Conservation (phyloP, 2,329 filamentous ascomycete species). For the Amphichorda felina region DNA sequence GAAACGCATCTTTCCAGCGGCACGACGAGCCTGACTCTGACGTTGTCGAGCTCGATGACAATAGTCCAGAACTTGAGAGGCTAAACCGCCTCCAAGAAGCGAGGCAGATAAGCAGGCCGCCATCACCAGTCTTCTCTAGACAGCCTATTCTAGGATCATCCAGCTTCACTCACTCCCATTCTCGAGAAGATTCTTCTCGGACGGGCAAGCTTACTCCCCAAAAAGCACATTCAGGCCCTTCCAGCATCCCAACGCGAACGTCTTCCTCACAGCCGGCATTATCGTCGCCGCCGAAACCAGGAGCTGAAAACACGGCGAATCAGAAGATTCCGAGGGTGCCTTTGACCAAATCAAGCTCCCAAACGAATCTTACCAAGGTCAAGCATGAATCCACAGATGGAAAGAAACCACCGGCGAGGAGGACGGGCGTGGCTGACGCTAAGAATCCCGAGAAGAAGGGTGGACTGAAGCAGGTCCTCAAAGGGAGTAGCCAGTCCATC, state of each 20-base stretch:
- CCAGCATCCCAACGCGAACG: not conserved
- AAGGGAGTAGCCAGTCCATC: slow-evolving; percentile 33
- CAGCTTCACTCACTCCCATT: no score
- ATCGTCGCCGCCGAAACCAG: not conserved
- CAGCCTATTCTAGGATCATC: no score
- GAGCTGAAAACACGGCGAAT: slow-evolving; percentile 19
- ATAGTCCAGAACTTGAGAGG: no score
- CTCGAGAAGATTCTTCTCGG: no score
- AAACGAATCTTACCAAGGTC: slow-evolving; percentile 11
- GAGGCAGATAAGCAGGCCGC: not conserved
- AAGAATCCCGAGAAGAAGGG: slow-evolving; percentile 29
- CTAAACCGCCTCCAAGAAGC: not conserved
- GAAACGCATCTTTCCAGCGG: slow-evolving; percentile 24
- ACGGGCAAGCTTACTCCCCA: no score
- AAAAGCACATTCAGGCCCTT: not conserved
- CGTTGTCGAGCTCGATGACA: slow-evolving; percentile 12
- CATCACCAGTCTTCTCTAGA: not conserved
- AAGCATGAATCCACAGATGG: slow-evolving; percentile 15
- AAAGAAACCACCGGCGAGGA: slow-evolving; percentile 9
- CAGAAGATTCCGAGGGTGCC: slow-evolving; percentile 33
- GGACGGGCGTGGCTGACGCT: slow-evolving; percentile 3
- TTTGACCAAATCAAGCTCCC: slow-evolving; percentile 10
- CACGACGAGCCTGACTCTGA: slow-evolving; percentile 15
- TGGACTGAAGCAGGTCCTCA: slow-evolving; percentile 38
- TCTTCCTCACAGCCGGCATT: not conserved